Evolutionary conservation across 371 early-diverging fungal species (phyloP).

Genomic region (Mortierella sp.): DNA sequence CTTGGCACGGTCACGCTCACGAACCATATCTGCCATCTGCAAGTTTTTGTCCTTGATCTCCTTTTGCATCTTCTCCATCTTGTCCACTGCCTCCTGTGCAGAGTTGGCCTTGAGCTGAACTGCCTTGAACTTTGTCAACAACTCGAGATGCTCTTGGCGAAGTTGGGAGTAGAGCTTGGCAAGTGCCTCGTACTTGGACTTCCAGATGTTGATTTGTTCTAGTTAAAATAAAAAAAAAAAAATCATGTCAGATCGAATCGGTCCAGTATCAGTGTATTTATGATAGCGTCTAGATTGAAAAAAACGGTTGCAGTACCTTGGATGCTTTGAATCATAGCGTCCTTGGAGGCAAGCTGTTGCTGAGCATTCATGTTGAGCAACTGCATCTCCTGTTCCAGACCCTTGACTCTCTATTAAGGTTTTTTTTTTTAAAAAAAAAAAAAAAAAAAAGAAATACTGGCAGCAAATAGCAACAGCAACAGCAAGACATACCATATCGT

Average conservation of each 20-base stretch:
- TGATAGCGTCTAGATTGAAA: too few relatives aligned
- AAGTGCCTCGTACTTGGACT: constrained; percentile 91
- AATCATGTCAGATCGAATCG: not conserved
- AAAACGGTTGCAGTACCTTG: constrained; percentile 67
- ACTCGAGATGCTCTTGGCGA: constrained; percentile 95
- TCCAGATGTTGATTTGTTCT: constrained; percentile 88
- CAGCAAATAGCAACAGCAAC: too few relatives aligned
- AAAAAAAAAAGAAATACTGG: not conserved
- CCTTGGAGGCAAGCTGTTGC: constrained; percentile 79
- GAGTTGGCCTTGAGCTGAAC: constrained; percentile 85
- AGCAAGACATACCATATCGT: constrained; percentile 71
- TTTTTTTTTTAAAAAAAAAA: not conserved
- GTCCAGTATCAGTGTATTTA: too few relatives aligned
- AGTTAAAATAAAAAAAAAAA: not conserved
- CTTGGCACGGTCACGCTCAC: constrained; percentile 85
- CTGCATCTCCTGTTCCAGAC: constrained; percentile 86
- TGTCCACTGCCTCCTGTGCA: constrained; percentile 81
- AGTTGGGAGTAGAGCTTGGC: constrained; percentile 96
- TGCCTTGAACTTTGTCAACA: constrained; percentile 88
- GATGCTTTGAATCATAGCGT: constrained; percentile 79
- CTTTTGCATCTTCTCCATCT: constrained; percentile 81
- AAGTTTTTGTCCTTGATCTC: constrained; percentile 86
- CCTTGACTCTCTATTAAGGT: constrained; percentile 65
- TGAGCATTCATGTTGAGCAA: constrained; percentile 77
- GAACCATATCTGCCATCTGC: constrained; percentile 85